A percentile compares a stretch with the other conserved stretches of the same genome.
Conservation (phyloP, 192 early-diverging fungal genomes). For the Dispira parvispora region DNA sequence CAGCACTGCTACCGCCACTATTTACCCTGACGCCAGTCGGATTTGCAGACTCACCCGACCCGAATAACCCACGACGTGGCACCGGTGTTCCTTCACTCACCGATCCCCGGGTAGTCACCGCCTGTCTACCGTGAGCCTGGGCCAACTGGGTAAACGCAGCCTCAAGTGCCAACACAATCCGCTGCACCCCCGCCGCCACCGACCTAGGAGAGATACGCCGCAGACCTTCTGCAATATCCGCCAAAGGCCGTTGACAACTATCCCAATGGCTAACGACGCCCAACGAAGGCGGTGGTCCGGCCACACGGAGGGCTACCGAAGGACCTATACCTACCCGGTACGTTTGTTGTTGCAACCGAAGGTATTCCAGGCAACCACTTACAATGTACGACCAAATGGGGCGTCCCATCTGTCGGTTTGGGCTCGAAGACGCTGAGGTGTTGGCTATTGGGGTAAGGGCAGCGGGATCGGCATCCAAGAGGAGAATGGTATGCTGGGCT, state of each 20-base stretch:
- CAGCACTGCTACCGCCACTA: no score
- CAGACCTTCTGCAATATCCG: neutral
- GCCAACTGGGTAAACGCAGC: conserved; percentile 1
- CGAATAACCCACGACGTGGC: no score
- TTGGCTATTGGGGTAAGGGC: neutral
- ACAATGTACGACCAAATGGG: conserved; percentile 4
- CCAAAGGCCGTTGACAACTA: neutral
- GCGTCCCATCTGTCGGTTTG: neutral
- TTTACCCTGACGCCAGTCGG: no score
- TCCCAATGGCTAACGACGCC: conserved; percentile 2
- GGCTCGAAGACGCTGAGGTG: neutral
- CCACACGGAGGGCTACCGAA: neutral
- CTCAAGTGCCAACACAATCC: neutral
- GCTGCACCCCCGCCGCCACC: neutral
- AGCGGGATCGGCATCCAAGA: neutral
- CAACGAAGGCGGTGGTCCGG: conserved; percentile 2
- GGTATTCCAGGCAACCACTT: neutral
- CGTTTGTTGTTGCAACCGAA: neutral
- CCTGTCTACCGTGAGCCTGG: neutral
- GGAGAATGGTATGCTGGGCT: neutral
- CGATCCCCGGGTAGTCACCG: no score
- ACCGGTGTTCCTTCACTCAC: no score
- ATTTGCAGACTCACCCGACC: no score
- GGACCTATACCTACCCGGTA: neutral
- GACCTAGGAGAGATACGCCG: conserved; percentile 1